phyloP scores from a whole-genome alignment of 345 rosid species.

The Acer saccharum region DNA sequence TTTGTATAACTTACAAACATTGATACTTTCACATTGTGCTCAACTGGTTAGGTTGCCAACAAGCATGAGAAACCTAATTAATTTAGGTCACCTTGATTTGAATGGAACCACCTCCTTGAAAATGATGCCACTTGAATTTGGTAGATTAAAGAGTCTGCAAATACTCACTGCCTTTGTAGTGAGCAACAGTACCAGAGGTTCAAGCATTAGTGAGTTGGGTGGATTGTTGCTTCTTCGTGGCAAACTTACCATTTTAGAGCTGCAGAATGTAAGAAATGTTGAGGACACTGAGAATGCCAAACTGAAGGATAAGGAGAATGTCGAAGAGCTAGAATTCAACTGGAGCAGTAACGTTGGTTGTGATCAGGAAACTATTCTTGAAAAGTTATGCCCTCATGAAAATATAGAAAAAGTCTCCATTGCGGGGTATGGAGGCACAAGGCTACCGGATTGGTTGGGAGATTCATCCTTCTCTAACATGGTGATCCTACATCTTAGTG shows the following conservation, averaged over 20 bases:
- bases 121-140: constrained; percentile 34
- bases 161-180: constrained; percentile 32
- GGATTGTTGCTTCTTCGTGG: constrained; percentile 31
- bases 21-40: constrained; percentile 31
- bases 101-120: constrained; percentile 26
- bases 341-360: constrained; percentile 27
- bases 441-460: constrained; percentile 40
- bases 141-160: constrained; percentile 33
- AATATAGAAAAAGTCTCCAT: constrained; percentile 31
- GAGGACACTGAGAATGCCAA: constrained; percentile 32
- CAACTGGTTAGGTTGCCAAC: constrained; percentile 35
- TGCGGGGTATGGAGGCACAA: constrained; percentile 30
- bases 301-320: constrained; percentile 28
- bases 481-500: constrained; percentile 21
- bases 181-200: constrained; percentile 10
- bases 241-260: constrained; percentile 28
- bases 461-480: constrained; percentile 30
- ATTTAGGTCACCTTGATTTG: constrained; percentile 39
- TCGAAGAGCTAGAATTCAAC: constrained; percentile 29
- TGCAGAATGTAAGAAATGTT: constrained; percentile 34
- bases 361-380: constrained; percentile 26
- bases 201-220: constrained; percentile 32
- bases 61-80: constrained; percentile 29
- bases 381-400: constrained; percentile 34
- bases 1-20: constrained; percentile 38